Percentiles rank a stretch among this genome's conserved stretches.
Evolutionary conservation across 2,329 filamentous ascomycete species (phyloP).

Genomic region (Purpureocillium takamizusanense): DNA sequence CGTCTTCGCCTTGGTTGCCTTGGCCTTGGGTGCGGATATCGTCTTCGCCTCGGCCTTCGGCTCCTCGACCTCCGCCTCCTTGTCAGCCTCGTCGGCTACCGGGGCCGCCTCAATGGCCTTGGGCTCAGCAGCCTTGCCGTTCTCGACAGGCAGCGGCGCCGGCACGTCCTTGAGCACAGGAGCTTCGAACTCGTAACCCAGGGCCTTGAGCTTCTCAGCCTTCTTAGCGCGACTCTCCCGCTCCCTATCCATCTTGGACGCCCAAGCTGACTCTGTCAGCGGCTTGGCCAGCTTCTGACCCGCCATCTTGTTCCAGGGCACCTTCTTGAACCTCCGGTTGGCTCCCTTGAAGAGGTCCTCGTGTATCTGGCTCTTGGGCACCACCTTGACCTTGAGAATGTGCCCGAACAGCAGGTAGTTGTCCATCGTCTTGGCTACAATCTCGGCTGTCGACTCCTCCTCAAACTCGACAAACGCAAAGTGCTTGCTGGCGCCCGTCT

Average conservation of each 20-base stretch:
- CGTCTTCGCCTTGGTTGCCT: constrained; percentile 16
- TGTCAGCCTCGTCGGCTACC: constrained; percentile 10
- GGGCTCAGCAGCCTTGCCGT: constrained; percentile 16
- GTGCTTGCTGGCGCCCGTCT: constrained; percentile 86
- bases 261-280: constrained; percentile 68
- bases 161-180: constrained; percentile 57
- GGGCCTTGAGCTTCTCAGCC: constrained; percentile 63
- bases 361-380: constrained; percentile 71
- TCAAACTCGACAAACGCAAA: constrained; percentile 91
- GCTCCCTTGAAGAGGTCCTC: constrained; percentile 81
- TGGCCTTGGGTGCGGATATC: constrained; percentile 18
- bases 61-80: constrained; percentile 8
- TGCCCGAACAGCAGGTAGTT: constrained; percentile 95
- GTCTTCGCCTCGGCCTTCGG: constrained; percentile 14
- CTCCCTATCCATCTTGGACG: constrained; percentile 64
- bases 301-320: constrained; percentile 82
- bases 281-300: constrained; percentile 66
- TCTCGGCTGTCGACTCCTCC: constrained; percentile 68
- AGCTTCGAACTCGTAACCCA: constrained; percentile 77
- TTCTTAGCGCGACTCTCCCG: constrained; percentile 59
- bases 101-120: constrained; percentile 28
- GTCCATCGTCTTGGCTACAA: constrained; percentile 94
- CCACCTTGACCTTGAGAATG: constrained; percentile 76
- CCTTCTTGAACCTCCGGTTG: constrained; percentile 79
- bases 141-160: constrained; percentile 29